Percentiles rank a stretch among this genome's conserved stretches.
phyloP scores from a whole-genome alignment of 108 stramenopile species.

The Pinguiococcus pyrenoidosus region DNA sequence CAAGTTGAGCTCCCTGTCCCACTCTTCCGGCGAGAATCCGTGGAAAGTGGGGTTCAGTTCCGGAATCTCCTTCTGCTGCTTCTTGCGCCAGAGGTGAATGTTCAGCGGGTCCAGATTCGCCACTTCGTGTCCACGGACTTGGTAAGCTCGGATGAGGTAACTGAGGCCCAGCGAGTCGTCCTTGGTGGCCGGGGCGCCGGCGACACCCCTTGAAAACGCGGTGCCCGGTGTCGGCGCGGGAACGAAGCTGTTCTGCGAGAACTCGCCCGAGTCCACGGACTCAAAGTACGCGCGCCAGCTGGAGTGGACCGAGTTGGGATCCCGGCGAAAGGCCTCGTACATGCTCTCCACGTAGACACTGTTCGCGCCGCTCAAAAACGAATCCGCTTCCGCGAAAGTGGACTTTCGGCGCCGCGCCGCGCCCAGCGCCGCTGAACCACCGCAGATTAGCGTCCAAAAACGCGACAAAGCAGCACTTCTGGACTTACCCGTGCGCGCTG shows the following conservation, averaged over 20 bases:
- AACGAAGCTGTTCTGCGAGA: background rate
- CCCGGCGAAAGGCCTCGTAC: constrained; percentile 37
- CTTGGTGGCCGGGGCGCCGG: constrained; percentile 2
- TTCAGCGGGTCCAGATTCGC: constrained; percentile 90
- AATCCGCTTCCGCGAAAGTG: no score
- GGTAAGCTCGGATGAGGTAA: constrained; percentile 89
- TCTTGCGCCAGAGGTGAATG: constrained; percentile 44
- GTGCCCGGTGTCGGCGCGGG: background rate
- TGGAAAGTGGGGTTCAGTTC: constrained; percentile 74
- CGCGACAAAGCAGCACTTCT: no score
- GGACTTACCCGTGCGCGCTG: no score
- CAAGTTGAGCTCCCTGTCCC: constrained; percentile 78
- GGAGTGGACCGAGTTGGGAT: constrained; percentile 39
- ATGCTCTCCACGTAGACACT: constrained; percentile 45
- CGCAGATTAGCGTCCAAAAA: no score
- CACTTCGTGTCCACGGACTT: constrained; percentile 80
- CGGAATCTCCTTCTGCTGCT: constrained; percentile 37
- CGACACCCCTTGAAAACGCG: background rate
- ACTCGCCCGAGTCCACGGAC: constrained; percentile 25
- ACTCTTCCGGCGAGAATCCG: constrained; percentile 72
- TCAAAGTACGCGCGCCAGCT: constrained; percentile 44
- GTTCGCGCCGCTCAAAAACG: no score
- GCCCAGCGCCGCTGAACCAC: no score
- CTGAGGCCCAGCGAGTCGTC: constrained; percentile 32
- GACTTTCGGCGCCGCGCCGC: no score